phyloP scores from a whole-genome alignment of 495 filamentous ascomycete species.

The Thermothielavioides terrestris region DNA sequence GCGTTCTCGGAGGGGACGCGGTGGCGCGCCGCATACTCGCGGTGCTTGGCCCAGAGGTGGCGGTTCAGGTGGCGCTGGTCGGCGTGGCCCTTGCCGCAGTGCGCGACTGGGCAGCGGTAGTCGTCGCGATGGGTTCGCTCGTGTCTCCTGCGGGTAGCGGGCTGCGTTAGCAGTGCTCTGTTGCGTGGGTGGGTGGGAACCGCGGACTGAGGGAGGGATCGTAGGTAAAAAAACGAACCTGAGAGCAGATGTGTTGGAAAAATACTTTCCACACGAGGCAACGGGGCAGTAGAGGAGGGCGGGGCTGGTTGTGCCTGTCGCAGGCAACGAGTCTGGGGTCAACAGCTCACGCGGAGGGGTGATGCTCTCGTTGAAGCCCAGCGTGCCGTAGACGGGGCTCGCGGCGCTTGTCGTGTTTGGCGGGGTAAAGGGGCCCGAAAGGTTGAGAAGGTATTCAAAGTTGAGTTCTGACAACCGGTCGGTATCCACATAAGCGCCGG shows the following conservation, averaged over 20 bases:
- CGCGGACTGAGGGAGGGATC: no score
- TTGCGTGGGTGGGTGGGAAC: no score
- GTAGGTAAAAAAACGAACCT: not conserved
- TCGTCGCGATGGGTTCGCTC: conserved; percentile 12
- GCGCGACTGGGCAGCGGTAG: conserved; percentile 11
- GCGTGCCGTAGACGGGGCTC: not conserved
- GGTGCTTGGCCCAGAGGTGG: conserved; percentile 19
- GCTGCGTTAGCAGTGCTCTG: not conserved
- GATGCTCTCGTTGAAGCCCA: not conserved
- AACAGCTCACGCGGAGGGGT: not conserved
- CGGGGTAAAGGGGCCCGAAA: not conserved
- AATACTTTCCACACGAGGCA: not conserved
- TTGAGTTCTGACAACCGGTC: not conserved
- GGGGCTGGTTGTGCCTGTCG: not conserved
- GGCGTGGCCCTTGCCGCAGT: conserved; percentile 13
- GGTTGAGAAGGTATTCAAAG: not conserved
- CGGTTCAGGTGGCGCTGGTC: conserved; percentile 19
- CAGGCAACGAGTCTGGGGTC: not conserved
- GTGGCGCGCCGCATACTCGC: conserved; percentile 5
- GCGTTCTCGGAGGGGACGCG: conserved; percentile 10
- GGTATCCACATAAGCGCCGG: not conserved
- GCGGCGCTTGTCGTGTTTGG: not conserved
- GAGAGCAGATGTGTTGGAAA: not conserved
- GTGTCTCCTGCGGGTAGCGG: conserved; percentile 5
- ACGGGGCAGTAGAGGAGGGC: not conserved